Evolutionary conservation across 1,284 basidiomycete species (phyloP).

Genomic region (Athelia psychrophila): DNA sequence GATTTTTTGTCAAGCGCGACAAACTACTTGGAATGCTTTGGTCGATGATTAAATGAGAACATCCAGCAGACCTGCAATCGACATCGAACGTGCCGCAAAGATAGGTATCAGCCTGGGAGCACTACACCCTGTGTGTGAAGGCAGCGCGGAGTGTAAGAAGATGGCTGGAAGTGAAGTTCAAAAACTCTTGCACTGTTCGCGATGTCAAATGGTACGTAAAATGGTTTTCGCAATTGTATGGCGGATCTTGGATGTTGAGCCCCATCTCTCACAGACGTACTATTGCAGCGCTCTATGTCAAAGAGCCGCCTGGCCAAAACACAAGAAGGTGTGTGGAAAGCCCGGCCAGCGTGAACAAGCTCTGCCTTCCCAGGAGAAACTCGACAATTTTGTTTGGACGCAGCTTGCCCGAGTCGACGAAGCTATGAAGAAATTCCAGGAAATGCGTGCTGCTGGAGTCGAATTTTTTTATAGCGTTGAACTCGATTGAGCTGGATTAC

Average conservation of each 20-base stretch:
- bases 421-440: background rate
- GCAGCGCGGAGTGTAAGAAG: conserved; percentile 4
- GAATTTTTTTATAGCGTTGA: too few species aligned
- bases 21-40: conserved; percentile 9
- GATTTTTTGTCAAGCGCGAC: conserved; percentile 3
- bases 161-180: conserved; percentile 5
- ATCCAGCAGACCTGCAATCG: conserved; percentile 2
- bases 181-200: background rate
- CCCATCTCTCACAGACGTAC: background rate
- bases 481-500: too few species aligned
- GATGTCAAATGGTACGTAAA: conserved; percentile 19
- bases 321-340: background rate
- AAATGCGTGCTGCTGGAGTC: too few species aligned
- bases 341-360: conserved; percentile 1
- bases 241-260: background rate
- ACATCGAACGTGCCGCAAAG: conserved; percentile 13
- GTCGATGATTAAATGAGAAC: conserved; percentile 13
- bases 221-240: background rate
- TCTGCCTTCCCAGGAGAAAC: background rate
- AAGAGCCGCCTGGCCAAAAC: background rate
- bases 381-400: background rate
- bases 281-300: background rate
- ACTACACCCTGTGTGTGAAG: conserved; percentile 9
- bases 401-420: background rate
- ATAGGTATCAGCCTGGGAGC: conserved; percentile 10